Evolutionary conservation across 371 early-diverging fungal genomes (phyloP).

Genomic region (Capillidium rhysosporum): DNA sequence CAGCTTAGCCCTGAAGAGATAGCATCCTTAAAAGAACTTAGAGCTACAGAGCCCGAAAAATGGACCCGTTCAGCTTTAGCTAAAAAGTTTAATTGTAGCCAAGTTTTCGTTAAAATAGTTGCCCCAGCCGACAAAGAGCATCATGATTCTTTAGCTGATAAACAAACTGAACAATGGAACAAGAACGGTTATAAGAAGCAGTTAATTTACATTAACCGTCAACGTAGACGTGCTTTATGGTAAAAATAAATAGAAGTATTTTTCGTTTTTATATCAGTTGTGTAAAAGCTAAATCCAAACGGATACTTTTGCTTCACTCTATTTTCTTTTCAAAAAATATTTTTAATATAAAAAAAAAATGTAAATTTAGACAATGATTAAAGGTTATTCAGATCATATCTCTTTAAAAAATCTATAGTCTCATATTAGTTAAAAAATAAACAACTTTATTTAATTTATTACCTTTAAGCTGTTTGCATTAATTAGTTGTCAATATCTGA

Average conservation of each 20-base stretch:
- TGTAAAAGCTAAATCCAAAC: too few species aligned
- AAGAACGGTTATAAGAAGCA: slow-evolving; percentile 2
- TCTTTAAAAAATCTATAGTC: too few species aligned
- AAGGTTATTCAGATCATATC: too few species aligned
- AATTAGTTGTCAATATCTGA: too few species aligned
- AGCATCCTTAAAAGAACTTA: slow-evolving; percentile 14
- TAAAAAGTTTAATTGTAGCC: slow-evolving; percentile 14
- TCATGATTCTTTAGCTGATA: neutral
- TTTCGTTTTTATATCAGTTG: too few species aligned
- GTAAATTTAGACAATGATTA: too few species aligned
- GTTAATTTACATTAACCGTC: slow-evolving; percentile 5
- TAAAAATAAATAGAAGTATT: neutral
- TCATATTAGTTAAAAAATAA: too few species aligned
- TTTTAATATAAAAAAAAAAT: too few species aligned
- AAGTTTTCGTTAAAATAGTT: slow-evolving; percentile 2
- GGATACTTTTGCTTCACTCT: too few species aligned
- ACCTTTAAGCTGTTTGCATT: too few species aligned
- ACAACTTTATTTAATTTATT: too few species aligned
- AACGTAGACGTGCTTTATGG: slow-evolving; percentile 6
- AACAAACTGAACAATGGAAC: slow-evolving; percentile 3
- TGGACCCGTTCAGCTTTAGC: slow-evolving; percentile 17
- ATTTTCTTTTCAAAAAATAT: too few species aligned
- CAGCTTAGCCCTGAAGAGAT: slow-evolving; percentile 15
- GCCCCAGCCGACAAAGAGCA: slow-evolving; percentile 6
- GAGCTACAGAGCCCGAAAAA: slow-evolving; percentile 15